Conservation (phyloP, 2,329 filamentous ascomycete species). For the Pseudocercospora vitis region DNA sequence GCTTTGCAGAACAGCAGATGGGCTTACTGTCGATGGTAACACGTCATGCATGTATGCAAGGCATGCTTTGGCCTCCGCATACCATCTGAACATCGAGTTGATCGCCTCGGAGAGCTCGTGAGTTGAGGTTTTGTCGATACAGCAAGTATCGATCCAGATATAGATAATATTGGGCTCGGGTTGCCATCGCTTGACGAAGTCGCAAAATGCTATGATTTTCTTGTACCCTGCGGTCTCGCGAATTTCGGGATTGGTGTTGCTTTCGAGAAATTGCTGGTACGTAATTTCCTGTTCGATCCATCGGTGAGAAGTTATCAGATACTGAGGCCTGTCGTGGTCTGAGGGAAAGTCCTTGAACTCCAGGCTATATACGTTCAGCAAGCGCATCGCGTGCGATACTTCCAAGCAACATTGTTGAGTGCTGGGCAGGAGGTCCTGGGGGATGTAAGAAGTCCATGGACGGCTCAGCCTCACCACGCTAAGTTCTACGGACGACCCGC, state of each 20-base stretch:
- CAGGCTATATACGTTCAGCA: conserved; percentile 7
- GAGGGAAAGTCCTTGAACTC: conserved; percentile 5
- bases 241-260: background rate
- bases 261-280: conserved; percentile 5
- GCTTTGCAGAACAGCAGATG: background rate
- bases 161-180: no score
- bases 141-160: conserved; percentile 25
- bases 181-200: no score
- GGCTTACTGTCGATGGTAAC: background rate
- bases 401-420: no score
- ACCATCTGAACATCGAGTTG: conserved; percentile 27
- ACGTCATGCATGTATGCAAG: conserved; percentile 21
- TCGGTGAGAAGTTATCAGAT: conserved; percentile 12
- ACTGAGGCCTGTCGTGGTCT: background rate
- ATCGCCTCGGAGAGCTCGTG: conserved; percentile 23
- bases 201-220: background rate
- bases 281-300: conserved; percentile 10
- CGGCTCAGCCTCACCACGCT: no score
- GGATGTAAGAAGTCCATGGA: no score
- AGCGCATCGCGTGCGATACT: no score
- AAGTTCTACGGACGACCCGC: no score
- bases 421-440: no score
- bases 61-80: conserved; percentile 17
- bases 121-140: conserved; percentile 26
- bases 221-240: background rate